Evolutionary conservation across 2,329 filamentous ascomycete species (phyloP).

Genomic region (Paraconiothyrium brasiliense): DNA sequence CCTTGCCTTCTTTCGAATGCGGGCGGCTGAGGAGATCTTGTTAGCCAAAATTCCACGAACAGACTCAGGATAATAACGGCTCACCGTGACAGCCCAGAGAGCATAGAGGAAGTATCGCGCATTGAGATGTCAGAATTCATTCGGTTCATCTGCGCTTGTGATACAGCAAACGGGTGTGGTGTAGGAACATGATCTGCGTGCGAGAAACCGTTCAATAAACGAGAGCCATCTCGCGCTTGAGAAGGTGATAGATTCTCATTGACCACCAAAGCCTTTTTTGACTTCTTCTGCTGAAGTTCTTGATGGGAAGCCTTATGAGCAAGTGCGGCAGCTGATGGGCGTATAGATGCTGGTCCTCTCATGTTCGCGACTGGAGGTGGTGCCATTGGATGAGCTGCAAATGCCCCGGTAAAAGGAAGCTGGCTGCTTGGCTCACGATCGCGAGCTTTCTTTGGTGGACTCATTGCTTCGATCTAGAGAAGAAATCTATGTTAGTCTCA

Average conservation of each 20-base stretch:
- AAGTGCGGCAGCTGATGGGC: conserved; percentile 36
- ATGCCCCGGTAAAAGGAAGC: conserved; percentile 8
- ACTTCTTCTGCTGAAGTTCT: conserved; percentile 27
- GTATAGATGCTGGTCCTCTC: conserved; percentile 24
- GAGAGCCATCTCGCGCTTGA: conserved; percentile 15
- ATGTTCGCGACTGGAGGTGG: conserved; percentile 29
- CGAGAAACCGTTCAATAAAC: conserved; percentile 22
- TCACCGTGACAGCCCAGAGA: conserved; percentile 25
- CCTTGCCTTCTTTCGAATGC: conserved; percentile 18
- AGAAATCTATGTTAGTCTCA: background rate
- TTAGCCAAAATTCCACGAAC: background rate
- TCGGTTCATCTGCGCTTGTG: conserved; percentile 15
- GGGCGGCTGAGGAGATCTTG: background rate
- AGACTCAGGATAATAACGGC: background rate
- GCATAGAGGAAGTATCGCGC: conserved; percentile 31
- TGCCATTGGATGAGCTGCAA: conserved; percentile 18
- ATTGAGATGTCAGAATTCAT: conserved; percentile 34
- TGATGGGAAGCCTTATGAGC: conserved; percentile 36
- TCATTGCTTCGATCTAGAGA: conserved; percentile 31
- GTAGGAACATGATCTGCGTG: conserved; percentile 28
- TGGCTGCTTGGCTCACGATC: conserved; percentile 12
- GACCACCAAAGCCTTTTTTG: conserved; percentile 24
- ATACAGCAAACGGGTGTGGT: conserved; percentile 28
- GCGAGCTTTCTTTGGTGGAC: conserved; percentile 68
- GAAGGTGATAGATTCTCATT: conserved; percentile 31